Evolutionary conservation across 306 rosid genomes (phyloP).

Genomic region (Lathyrus sativus): DNA sequence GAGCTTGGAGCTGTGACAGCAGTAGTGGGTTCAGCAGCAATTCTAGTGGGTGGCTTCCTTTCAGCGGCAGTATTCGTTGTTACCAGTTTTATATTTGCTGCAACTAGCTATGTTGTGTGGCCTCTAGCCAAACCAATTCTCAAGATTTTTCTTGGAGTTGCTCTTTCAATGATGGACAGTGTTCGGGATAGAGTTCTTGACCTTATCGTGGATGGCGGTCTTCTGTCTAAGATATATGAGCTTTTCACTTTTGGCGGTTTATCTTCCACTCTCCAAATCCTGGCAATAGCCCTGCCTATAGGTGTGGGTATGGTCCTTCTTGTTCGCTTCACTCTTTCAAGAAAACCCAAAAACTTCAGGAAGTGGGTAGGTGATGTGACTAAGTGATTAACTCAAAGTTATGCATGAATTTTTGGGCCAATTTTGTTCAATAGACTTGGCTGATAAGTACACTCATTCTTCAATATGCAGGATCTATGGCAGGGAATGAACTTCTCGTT

Average conservation of each 20-base stretch:
- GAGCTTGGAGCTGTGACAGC: slow-evolving; percentile 75
- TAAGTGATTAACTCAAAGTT: slow-evolving; percentile 28
- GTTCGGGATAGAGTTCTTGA: slow-evolving; percentile 69
- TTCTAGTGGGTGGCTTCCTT: slow-evolving; percentile 76
- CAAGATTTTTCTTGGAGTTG: slow-evolving; percentile 58
- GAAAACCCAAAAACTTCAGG: slow-evolving; percentile 96
- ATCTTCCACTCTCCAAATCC: slow-evolving; percentile 62
- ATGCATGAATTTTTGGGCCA: slow-evolving; percentile 31
- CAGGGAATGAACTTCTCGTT: slow-evolving; percentile 98
- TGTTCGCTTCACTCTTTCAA: slow-evolving; percentile 92
- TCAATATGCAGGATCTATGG: slow-evolving; percentile 82
- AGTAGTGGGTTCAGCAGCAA: slow-evolving; percentile 66
- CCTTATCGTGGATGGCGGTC: slow-evolving; percentile 65
- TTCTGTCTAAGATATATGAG: slow-evolving; percentile 62
- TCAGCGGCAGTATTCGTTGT: slow-evolving; percentile 84
- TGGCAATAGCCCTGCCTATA: slow-evolving; percentile 65
- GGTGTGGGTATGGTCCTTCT: slow-evolving; percentile 91
- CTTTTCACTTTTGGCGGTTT: slow-evolving; percentile 74
- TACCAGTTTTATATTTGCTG: slow-evolving; percentile 68
- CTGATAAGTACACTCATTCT: slow-evolving; percentile 38
- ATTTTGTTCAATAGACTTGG: slow-evolving; percentile 36
- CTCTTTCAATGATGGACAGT: slow-evolving; percentile 68
- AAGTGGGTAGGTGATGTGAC: slow-evolving; percentile 79
- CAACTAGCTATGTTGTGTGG: slow-evolving; percentile 68
- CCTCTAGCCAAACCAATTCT: slow-evolving; percentile 77